These are phyloP conservation scores for Lachnellula willkommii DNA, from an alignment of 2,329 filamentous ascomycete species.

Conservation along the genomic window DNA sequence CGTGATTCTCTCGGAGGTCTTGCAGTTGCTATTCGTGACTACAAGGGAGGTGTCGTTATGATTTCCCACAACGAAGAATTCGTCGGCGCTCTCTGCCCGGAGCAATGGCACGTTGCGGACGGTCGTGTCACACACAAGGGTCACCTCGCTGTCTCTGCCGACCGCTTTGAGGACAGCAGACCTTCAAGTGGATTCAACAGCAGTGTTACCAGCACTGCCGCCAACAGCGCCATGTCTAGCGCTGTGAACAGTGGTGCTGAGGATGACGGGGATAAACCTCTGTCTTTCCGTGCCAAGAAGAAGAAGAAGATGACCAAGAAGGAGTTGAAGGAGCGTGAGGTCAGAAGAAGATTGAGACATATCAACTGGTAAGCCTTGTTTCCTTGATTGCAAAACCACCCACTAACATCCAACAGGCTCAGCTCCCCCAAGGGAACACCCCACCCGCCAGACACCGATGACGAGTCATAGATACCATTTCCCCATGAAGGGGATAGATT, in stretches of 20 bases:
- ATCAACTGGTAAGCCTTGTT: constrained; percentile 54
- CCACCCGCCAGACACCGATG: constrained; percentile 29
- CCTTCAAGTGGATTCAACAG: constrained; percentile 58
- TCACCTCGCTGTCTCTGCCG: constrained; percentile 64
- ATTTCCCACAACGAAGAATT: constrained; percentile 99
- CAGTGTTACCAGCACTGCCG: constrained; percentile 48
- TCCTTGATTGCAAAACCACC: constrained; percentile 32
- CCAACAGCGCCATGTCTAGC: constrained; percentile 51
- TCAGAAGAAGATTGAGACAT: constrained; percentile 78
- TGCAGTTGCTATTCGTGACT: constrained; percentile 95
- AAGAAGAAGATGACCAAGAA: constrained; percentile 99
- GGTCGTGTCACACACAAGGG: constrained; percentile 83
- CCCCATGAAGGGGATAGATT: constrained; percentile 1
- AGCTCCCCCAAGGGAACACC: constrained; percentile 33
- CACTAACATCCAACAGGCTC: constrained; percentile 20
- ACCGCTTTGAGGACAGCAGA: constrained; percentile 80
- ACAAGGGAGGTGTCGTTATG: constrained; percentile 97
- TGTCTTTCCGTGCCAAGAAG: constrained; percentile 86
- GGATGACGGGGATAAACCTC: constrained; percentile 56
- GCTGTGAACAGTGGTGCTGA: constrained; percentile 79
- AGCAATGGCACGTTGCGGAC: constrained; percentile 92
- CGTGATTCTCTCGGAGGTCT: constrained; percentile 94
- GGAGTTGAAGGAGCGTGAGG: constrained; percentile 90
- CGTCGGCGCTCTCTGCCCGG: constrained; percentile 87
- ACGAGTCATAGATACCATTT: constrained; percentile 22